Conservation (phyloP, 257 asterid genomes). For the Lavandula angustifolia region DNA sequence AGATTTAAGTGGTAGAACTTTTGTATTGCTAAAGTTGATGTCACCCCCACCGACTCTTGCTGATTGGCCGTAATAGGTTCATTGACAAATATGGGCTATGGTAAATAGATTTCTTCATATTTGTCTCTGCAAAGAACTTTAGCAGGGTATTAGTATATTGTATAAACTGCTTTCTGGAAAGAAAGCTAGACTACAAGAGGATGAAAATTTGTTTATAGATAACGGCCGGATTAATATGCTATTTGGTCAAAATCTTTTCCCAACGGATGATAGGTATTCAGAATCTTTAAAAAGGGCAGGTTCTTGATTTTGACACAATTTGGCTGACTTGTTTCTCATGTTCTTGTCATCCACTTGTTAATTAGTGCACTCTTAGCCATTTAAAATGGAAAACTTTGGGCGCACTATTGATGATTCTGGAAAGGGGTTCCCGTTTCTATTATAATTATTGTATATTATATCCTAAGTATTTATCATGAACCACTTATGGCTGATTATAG, state of each 20-base stretch:
- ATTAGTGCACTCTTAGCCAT: slow-evolving; percentile 27
- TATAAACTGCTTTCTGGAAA: background rate
- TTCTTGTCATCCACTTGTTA: slow-evolving; percentile 39
- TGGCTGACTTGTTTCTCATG: slow-evolving; percentile 16
- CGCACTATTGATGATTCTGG: slow-evolving; percentile 37
- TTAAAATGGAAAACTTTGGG: slow-evolving; percentile 5
- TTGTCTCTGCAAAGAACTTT: background rate
- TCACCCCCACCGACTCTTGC: background rate
- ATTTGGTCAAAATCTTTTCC: slow-evolving; percentile 8
- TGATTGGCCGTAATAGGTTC: slow-evolving; percentile 6
- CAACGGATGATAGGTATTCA: slow-evolving; percentile 23
- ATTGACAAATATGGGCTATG: slow-evolving; percentile 13
- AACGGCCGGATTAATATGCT: background rate
- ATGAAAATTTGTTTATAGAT: background rate
- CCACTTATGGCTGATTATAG: slow-evolving; percentile 37
- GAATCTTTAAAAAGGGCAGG: slow-evolving; percentile 24
- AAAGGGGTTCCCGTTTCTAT: too few species aligned
- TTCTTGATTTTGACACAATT: slow-evolving; percentile 21
- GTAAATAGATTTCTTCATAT: too few species aligned
- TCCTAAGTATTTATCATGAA: slow-evolving; percentile 32
- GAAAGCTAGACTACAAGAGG: background rate
- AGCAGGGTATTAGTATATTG: slow-evolving; percentile 1
- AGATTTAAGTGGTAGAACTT: background rate
- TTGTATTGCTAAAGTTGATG: background rate
- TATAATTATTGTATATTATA: slow-evolving; percentile 17